These are phyloP conservation scores for Russula sp. DNA, from an alignment of 768 basidiomycete genomes.

Conservation along the genomic window DNA sequence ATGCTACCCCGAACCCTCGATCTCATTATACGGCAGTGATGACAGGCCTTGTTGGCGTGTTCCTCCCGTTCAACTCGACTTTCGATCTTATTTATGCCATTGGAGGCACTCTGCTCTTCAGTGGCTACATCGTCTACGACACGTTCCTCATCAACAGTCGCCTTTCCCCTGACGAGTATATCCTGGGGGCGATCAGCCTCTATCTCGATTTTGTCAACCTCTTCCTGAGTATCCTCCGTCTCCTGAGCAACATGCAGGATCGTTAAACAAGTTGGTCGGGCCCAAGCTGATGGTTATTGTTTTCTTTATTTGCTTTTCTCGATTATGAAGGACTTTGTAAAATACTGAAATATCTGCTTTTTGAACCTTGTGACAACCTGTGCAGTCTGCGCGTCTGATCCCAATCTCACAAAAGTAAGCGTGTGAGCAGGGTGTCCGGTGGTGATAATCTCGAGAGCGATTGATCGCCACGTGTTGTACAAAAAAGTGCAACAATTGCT, in stretches of 20 bases:
- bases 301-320: not conserved
- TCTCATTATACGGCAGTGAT: constrained; percentile 43
- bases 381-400: not conserved
- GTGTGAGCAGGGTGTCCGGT: not conserved
- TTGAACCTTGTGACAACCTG: not conserved
- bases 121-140: constrained; percentile 86
- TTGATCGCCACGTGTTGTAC: not conserved
- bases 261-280: constrained; percentile 26
- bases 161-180: constrained; percentile 89
- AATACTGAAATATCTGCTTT: not conserved
- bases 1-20: not conserved
- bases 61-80: constrained; percentile 80
- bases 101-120: constrained; percentile 78
- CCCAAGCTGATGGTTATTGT: not conserved
- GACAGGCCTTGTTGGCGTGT: constrained; percentile 75
- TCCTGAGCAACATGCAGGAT: constrained; percentile 55
- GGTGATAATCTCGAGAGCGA: not conserved
- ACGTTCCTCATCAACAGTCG: constrained; percentile 86
- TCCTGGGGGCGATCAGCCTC: constrained; percentile 85
- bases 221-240: constrained; percentile 81
- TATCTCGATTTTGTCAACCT: constrained; percentile 94
- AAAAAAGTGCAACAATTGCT: constrained; percentile 5
- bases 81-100: constrained; percentile 77
- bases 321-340: constrained; percentile 1
- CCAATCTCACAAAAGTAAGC: not conserved